Evolutionary conservation across 208 protist species (phyloP).

Genomic region (Leishmania martiniquensis): DNA sequence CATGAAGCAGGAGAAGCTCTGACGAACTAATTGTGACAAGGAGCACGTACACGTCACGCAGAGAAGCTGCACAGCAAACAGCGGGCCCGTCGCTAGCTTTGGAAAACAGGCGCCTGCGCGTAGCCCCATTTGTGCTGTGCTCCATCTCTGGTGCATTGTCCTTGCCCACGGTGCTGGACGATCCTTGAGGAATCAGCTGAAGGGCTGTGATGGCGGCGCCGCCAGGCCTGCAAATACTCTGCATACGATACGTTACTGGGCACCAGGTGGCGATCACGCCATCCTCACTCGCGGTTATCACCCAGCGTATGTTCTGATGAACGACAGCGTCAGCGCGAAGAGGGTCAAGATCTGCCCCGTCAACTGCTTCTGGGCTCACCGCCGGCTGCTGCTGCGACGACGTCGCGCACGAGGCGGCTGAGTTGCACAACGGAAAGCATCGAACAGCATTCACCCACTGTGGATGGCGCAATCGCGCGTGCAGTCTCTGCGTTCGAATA

Average conservation of each 20-base stretch:
- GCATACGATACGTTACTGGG: slow-evolving; percentile 40
- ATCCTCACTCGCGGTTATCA: slow-evolving; percentile 48
- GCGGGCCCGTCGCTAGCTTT: slow-evolving; percentile 6
- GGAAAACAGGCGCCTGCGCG: background rate
- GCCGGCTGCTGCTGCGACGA: background rate
- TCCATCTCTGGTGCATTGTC: background rate
- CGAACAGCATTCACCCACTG: slow-evolving; percentile 53
- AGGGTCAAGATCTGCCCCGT: background rate
- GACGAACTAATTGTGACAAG: slow-evolving; percentile 11
- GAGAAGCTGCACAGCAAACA: slow-evolving; percentile 37
- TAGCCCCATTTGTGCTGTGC: background rate
- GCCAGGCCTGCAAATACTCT: slow-evolving; percentile 25
- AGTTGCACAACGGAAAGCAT: slow-evolving; percentile 43
- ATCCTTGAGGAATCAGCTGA: slow-evolving; percentile 18
- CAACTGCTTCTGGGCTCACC: background rate
- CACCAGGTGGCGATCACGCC: slow-evolving; percentile 43
- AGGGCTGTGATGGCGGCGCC: slow-evolving; percentile 30
- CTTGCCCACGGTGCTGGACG: background rate
- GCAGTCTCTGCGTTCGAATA: slow-evolving; percentile 25
- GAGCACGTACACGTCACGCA: slow-evolving; percentile 33
- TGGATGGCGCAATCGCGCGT: slow-evolving; percentile 33
- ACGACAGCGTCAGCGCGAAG: background rate
- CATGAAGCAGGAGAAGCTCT: slow-evolving; percentile 28
- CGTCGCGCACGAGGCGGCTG: slow-evolving; percentile 8
- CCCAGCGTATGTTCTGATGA: slow-evolving; percentile 19